phyloP scores from a whole-genome alignment of 768 basidiomycete genomes.

The Kwoniella newhampshirensis region DNA sequence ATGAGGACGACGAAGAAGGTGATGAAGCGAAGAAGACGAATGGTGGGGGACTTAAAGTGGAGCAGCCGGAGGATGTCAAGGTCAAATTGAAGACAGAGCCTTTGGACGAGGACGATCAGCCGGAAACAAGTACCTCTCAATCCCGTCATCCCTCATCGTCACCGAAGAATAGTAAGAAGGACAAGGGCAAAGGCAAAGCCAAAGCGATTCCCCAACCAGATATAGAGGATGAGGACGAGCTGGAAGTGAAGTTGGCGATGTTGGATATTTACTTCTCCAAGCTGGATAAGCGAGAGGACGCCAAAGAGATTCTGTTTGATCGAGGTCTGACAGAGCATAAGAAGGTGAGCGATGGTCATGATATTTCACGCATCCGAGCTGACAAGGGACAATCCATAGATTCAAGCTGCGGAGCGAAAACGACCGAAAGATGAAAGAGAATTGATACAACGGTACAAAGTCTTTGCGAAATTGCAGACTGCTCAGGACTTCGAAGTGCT shows the following conservation, averaged over 20 bases:
- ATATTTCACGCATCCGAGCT: not conserved
- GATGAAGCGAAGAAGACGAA: slow-evolving; percentile 10
- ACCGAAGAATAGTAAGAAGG: slow-evolving; percentile 16
- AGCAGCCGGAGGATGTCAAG: slow-evolving; percentile 15
- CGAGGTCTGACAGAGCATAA: slow-evolving; percentile 89
- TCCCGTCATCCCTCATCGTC: slow-evolving; percentile 13
- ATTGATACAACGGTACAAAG: slow-evolving; percentile 79
- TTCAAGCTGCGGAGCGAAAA: slow-evolving; percentile 88
- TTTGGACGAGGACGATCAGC: not conserved
- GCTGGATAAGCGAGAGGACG: slow-evolving; percentile 77
- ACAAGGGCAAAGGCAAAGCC: slow-evolving; percentile 32
- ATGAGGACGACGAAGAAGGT: slow-evolving; percentile 67
- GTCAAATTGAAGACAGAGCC: slow-evolving; percentile 24
- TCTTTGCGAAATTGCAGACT: slow-evolving; percentile 86
- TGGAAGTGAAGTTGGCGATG: slow-evolving; percentile 82
- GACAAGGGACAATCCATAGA: slow-evolving; percentile 58
- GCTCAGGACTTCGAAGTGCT: slow-evolving; percentile 88
- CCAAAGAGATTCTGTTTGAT: slow-evolving; percentile 87
- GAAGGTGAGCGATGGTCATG: slow-evolving; percentile 64
- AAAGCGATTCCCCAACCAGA: slow-evolving; percentile 46
- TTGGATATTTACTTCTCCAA: slow-evolving; percentile 89
- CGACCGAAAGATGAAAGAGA: slow-evolving; percentile 87
- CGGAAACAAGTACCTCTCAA: slow-evolving; percentile 1
- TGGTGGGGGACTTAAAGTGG: slow-evolving; percentile 17
- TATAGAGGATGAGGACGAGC: slow-evolving; percentile 76